Evolutionary conservation across 768 basidiomycete genomes (phyloP).

Genomic region (Mycena metata): DNA sequence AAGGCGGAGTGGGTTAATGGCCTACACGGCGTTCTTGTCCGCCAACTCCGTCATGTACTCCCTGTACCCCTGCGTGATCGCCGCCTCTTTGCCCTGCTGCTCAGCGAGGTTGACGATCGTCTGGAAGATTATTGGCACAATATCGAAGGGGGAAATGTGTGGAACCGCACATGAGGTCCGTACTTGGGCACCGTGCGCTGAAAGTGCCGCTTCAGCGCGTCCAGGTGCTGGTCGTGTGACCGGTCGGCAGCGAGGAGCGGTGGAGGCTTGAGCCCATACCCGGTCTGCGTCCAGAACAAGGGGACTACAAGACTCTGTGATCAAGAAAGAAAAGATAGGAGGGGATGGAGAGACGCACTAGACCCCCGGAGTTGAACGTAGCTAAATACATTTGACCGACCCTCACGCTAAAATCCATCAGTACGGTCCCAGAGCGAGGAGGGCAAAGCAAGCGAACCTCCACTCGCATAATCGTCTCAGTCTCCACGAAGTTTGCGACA

Average conservation of each 20-base stretch:
- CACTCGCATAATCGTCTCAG: constrained; percentile 88
- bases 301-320: constrained; percentile 69
- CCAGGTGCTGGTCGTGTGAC: constrained; percentile 78
- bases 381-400: constrained; percentile 82
- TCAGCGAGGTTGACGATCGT: constrained; percentile 92
- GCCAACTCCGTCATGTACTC: constrained; percentile 73
- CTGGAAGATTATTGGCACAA: constrained; percentile 53
- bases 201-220: constrained; percentile 82
- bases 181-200: constrained; percentile 73
- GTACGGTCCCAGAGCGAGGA: not conserved
- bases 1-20: not conserved
- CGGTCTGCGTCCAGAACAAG: constrained; percentile 92
- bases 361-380: constrained; percentile 95
- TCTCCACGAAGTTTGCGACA: constrained; percentile 97
- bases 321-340: not conserved
- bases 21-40: constrained; percentile 70
- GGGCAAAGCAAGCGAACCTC: constrained; percentile 63
- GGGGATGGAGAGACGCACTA: constrained; percentile 61
- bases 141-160: constrained; percentile 16
- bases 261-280: constrained; percentile 89
- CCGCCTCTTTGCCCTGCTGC: constrained; percentile 88
- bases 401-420: constrained; percentile 70
- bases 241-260: constrained; percentile 82
- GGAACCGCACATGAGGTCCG: constrained; percentile 79
- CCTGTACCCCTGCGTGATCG: constrained; percentile 82